phyloP scores from a whole-genome alignment of 176 grass and related monocot genomes.

The Areca catechu region DNA sequence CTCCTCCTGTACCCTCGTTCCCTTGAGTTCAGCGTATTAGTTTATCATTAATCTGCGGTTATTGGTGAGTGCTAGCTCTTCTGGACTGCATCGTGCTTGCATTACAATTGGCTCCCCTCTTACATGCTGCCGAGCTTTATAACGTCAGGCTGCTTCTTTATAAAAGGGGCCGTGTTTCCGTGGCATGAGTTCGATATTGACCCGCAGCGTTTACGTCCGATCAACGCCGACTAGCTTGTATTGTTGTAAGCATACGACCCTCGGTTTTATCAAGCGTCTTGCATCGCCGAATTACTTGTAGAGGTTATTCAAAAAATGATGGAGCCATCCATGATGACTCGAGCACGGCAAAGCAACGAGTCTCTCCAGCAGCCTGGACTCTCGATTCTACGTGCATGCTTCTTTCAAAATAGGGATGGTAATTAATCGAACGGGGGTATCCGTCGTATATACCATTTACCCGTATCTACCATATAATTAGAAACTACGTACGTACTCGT shows the following conservation, averaged over 20 bases:
- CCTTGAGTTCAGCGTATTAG: too few species aligned
- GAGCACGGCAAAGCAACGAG: too few species aligned
- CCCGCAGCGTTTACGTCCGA: slow-evolving; percentile 25
- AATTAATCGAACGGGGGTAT: too few species aligned
- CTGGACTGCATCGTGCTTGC: slow-evolving; percentile 34
- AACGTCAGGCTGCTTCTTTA: slow-evolving; percentile 29
- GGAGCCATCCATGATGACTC: background rate
- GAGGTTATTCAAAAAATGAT: slow-evolving; percentile 49
- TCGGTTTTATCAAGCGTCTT: slow-evolving; percentile 3
- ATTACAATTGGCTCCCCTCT: slow-evolving; percentile 48
- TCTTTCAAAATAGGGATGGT: too few species aligned
- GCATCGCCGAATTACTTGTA: slow-evolving; percentile 16
- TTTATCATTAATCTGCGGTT: background rate
- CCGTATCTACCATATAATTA: too few species aligned
- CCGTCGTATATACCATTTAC: too few species aligned
- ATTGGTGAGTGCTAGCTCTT: slow-evolving; percentile 24
- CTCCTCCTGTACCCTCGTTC: too few species aligned
- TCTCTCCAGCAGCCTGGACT: too few species aligned
- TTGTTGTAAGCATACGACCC: background rate
- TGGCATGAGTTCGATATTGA: slow-evolving; percentile 48
- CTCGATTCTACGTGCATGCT: too few species aligned
- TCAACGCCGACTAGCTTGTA: slow-evolving; percentile 1
- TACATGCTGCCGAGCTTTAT: slow-evolving; percentile 31
- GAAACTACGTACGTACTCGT: too few species aligned
- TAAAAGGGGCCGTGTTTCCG: slow-evolving; percentile 32